Evolutionary conservation across 495 filamentous ascomycete genomes (phyloP), one percentile per base, ranked within the genome.

Genomic region (Aspergillus homomorphus): DNA sequence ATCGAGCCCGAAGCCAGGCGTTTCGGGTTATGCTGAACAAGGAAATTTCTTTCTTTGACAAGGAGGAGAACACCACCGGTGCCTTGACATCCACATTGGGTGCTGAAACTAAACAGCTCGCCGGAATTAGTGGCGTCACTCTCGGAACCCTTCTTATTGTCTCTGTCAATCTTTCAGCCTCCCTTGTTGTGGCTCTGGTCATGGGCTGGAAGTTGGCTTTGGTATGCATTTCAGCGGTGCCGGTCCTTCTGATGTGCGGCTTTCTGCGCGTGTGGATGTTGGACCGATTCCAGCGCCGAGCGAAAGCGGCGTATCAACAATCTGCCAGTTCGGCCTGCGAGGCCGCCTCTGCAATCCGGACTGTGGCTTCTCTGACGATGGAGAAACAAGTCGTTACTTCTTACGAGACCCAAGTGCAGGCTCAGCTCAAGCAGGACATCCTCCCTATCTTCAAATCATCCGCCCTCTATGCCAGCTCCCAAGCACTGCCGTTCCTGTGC

Each of bases 121-220:
- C 89, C 22, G 91, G 89, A 18, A 84, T 96, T 43, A 89, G 85
- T 63, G 91, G 90, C 43, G 78, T 84, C 21, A 93, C 88, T 0
- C 83, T 97, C 3, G 91, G 91, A 9, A 91, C 90, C 2, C 77
- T 96, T 51, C 72, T 96, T 4, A 85, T 85, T 51, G 86, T 91
- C 41, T 72, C 80, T 7, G 88, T 90, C 3, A 94, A 90, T 7
- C 80, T 96, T 9, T 58, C 89, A 41, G 82, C 84, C 0, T 84
- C 89, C 4, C 82, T 89, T 51, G 68, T 82, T 20, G 63, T 96
- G 24, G 80, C 84, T 9, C 69, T 87, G 20, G 80, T 82, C 2
- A 83, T 96, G 65, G 91, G 88, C 43, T 97, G 93, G 92, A 96
- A 96, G 65, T 79, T 98, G 1, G 89, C 89, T 10, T 81, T 98